These are phyloP conservation scores for Lachnellula occidentalis DNA, from an alignment of 2,329 filamentous ascomycete species.

Conservation along the genomic window DNA sequence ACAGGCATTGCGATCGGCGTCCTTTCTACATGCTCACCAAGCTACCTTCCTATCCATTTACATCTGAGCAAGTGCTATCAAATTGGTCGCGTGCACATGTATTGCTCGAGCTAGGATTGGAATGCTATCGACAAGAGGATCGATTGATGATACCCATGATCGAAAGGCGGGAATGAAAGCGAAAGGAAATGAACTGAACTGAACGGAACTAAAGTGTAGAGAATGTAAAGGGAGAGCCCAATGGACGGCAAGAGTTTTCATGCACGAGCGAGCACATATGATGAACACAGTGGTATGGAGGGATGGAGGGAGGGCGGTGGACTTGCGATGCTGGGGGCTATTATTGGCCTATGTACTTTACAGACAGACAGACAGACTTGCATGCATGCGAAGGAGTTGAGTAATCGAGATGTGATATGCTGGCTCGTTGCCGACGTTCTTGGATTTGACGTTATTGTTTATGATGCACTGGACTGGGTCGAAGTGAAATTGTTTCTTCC, in stretches of 20 bases:
- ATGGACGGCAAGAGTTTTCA: neutral
- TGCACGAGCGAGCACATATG: neutral
- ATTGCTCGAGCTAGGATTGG: neutral
- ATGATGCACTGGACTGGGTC: too few relatives aligned
- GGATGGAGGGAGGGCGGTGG: neutral
- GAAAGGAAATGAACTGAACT: too few relatives aligned
- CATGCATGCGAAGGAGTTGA: neutral
- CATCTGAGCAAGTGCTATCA: neutral
- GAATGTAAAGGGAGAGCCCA: neutral
- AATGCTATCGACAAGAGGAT: neutral
- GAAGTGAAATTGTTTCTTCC: too few relatives aligned
- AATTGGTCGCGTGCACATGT: conserved; percentile 1
- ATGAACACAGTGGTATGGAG: neutral
- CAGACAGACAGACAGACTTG: neutral
- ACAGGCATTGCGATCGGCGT: conserved; percentile 14
- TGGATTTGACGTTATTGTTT: neutral
- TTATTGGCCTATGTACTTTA: neutral
- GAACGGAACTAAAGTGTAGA: neutral
- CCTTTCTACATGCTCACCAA: conserved; percentile 6
- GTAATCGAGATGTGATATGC: conserved; percentile 1
- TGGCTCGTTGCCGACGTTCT: neutral
- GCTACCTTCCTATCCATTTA: conserved; percentile 5
- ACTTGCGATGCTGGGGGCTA: neutral
- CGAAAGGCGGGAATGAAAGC: too few relatives aligned
- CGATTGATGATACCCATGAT: conserved; percentile 1